Conservation (phyloP, 2,329 filamentous ascomycete species). For the Aspergillus aculeatus region DNA sequence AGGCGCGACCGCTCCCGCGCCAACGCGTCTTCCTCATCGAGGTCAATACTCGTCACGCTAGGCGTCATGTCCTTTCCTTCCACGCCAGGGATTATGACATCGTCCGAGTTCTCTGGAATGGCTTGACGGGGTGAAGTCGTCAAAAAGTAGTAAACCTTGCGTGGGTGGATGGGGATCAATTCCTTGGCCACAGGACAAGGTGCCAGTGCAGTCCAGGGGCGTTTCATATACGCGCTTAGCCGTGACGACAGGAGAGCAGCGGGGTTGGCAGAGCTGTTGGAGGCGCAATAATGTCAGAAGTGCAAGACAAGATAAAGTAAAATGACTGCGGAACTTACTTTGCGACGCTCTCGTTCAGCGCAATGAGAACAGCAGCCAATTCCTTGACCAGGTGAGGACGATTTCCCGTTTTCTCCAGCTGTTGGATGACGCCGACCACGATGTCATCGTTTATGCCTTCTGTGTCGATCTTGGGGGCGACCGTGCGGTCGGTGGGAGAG, state of each 20-base stretch:
- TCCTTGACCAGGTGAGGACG: conserved; percentile 93
- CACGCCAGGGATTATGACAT: conserved; percentile 49
- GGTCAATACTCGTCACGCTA: conserved; percentile 72
- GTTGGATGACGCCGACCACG: conserved; percentile 83
- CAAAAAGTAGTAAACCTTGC: conserved; percentile 94
- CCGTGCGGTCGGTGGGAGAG: conserved; percentile 59
- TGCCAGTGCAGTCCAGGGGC: conserved; percentile 72
- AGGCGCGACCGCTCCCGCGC: conserved; percentile 62
- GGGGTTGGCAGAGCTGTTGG: conserved; percentile 82
- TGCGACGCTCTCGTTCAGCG: conserved; percentile 77
- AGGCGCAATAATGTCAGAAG: conserved; percentile 22
- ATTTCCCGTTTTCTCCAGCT: conserved; percentile 86
- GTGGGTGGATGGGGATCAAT: conserved; percentile 85
- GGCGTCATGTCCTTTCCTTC: conserved; percentile 72
- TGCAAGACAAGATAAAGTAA: conserved; percentile 6
- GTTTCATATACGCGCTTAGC: conserved; percentile 84
- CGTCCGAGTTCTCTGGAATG: conserved; percentile 65
- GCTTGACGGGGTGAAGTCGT: conserved; percentile 83
- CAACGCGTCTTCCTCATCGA: conserved; percentile 67
- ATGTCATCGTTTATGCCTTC: conserved; percentile 92
- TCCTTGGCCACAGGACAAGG: conserved; percentile 92
- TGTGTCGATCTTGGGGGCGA: conserved; percentile 65
- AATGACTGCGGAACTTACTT: conserved; percentile 64
- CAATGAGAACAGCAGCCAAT: conserved; percentile 74
- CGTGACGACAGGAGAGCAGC: conserved; percentile 93